Evolutionary conservation across 1,284 basidiomycete genomes (phyloP).

Genomic region (Porodaedalea pini): DNA sequence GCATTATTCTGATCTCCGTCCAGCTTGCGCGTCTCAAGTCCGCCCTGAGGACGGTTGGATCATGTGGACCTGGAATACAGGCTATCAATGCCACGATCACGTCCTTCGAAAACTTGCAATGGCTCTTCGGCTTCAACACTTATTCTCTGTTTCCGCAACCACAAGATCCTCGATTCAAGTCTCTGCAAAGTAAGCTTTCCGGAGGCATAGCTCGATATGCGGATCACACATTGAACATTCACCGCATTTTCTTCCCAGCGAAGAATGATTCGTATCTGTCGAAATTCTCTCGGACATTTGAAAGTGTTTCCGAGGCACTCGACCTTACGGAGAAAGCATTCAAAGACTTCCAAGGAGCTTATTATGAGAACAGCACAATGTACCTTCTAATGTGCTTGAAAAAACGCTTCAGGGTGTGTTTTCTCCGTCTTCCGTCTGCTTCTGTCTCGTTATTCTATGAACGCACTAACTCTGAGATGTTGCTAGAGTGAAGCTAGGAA

Average conservation of each 20-base stretch:
- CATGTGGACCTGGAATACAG: slow-evolving; percentile 9
- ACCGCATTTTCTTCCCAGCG: not conserved
- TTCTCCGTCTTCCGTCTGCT: not conserved
- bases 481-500: too few relatives aligned
- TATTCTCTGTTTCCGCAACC: slow-evolving; percentile 1
- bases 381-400: not conserved
- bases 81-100: not conserved
- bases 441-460: too few relatives aligned
- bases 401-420: not conserved
- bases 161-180: not conserved
- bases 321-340: not conserved
- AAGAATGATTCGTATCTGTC: not conserved
- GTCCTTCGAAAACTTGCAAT: not conserved
- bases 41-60: slow-evolving; percentile 11
- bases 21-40: slow-evolving; percentile 7
- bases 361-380: slow-evolving; percentile 7
- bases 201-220: too few relatives aligned
- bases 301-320: slow-evolving; percentile 2
- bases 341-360: slow-evolving; percentile 1
- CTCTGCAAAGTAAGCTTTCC: too few relatives aligned
- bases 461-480: too few relatives aligned
- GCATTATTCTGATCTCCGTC: not conserved
- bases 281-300: not conserved
- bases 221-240: not conserved
- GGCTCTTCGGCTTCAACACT: slow-evolving; percentile 7